Evolutionary conservation across 2,329 filamentous ascomycete species (phyloP), one percentile per base, ranked within the genome.

Genomic region (Aspergillus novofumigatus): DNA sequence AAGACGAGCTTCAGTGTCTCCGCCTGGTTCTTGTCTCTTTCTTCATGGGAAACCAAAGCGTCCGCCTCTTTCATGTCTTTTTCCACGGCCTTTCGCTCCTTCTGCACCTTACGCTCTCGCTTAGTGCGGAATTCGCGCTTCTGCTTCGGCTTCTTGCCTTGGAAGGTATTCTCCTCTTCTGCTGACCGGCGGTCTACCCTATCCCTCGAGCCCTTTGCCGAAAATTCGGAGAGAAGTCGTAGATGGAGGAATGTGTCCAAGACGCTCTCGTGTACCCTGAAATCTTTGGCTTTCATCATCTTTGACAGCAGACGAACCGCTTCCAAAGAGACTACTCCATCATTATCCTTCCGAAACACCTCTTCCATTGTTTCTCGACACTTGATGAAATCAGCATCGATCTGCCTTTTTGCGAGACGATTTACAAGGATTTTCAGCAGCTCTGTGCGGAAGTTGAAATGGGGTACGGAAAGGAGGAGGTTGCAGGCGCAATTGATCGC

Each of bases 1-100:
- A 99, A 99, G 10, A 99, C 94, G 57, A 97, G 82, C 77, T 97
- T 99, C 52, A 99, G 78, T 1, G 92, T 97, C 75, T 99, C 95
- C 4, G 91, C 89, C 75, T 99, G 94, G 83, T 96, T 94, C 65
- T 88, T 86, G 69, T 97, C 94, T 52, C 91, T 86, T 74, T 97
- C 92, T 73, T 99, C 93, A 68, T 97, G 90, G 64, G 87, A 90
- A 59, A 97, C 93, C 4, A 90, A 82, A 2, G 94, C 94, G 72
- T 97, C 92, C 1, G 94, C 93, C 68, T 93, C 87, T 49, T 87
- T 87, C 88, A 99, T 92, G 67, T 97, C 93, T 72, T 96, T 96
- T 64, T 95, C 90, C 1, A 97, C 84, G 0, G 83, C 83, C 74
- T 94, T 97, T 58, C 90, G 87, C 74, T 97, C 92, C 73, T 91